Percentiles rank a stretch among this genome's conserved stretches.
These are phyloP conservation scores for Rubia peregrina DNA, from an alignment of 305 asterid genomes.

Conservation along the genomic window DNA sequence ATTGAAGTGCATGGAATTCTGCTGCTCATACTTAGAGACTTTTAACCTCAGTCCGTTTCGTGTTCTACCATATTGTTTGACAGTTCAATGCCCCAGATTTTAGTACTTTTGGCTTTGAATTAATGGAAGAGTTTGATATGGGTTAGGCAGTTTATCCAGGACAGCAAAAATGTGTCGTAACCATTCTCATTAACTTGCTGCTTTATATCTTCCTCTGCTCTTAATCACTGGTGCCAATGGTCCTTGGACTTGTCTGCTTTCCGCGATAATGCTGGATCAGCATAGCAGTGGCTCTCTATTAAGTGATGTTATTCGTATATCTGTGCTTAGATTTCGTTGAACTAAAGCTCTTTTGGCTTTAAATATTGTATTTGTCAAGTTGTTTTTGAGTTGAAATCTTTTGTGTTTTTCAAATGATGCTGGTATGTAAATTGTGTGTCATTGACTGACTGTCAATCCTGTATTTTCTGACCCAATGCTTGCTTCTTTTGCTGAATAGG, in stretches of 20 bases:
- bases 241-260: too few species aligned
- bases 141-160: not conserved
- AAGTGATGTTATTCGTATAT: too few species aligned
- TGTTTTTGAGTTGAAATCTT: not conserved
- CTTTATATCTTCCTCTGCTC: not conserved
- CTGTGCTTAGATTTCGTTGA: not conserved
- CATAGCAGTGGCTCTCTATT: too few species aligned
- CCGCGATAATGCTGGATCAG: not conserved
- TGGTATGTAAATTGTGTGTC: not conserved
- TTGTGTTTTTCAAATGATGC: not conserved
- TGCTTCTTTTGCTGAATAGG: constrained; percentile 35
- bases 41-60: too few species aligned
- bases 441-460: not conserved
- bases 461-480: not conserved
- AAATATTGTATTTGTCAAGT: not conserved
- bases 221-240: not conserved
- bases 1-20: not conserved
- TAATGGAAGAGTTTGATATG: not conserved
- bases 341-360: not conserved
- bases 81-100: not conserved
- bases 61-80: too few species aligned
- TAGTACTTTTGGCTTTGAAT: not conserved
- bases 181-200: not conserved
- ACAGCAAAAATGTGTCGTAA: not conserved
- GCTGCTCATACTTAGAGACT: not conserved